Conservation (phyloP, 192 early-diverging fungal genomes). For the Backusella morwellensis region DNA sequence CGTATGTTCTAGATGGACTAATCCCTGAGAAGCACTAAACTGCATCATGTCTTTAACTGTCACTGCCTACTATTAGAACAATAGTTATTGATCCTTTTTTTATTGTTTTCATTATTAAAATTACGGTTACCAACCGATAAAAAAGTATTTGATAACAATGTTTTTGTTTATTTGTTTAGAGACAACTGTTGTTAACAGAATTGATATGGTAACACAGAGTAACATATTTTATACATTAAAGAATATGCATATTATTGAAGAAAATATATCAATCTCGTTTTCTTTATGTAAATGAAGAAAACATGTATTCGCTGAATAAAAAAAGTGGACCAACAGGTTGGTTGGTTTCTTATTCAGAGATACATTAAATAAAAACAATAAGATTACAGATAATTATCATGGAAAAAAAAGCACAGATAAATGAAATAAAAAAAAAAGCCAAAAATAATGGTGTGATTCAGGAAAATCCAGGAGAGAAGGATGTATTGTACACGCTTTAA, state of each 20-base stretch:
- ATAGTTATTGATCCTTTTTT: neutral
- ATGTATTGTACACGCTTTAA: neutral
- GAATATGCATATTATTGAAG: neutral
- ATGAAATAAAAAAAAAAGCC: neutral
- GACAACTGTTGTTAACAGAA: neutral
- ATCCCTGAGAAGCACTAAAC: neutral
- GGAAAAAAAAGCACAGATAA: neutral
- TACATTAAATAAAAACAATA: neutral
- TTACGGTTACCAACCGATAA: neutral
- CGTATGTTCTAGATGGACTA: neutral
- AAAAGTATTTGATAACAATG: neutral
- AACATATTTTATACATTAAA: neutral
- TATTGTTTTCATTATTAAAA: neutral
- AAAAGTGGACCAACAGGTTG: neutral
- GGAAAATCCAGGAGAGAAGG: neutral
- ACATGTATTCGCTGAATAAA: neutral
- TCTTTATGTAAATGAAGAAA: neutral
- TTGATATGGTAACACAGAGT: neutral
- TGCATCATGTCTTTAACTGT: neutral
- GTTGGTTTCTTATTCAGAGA: neutral
- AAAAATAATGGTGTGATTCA: constrained; percentile 4
- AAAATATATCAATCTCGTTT: neutral
- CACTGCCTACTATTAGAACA: neutral
- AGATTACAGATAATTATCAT: neutral
- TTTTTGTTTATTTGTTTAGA: neutral